phyloP scores from a whole-genome alignment of 1,284 basidiomycete genomes.

The Apiotrichum sp. region DNA sequence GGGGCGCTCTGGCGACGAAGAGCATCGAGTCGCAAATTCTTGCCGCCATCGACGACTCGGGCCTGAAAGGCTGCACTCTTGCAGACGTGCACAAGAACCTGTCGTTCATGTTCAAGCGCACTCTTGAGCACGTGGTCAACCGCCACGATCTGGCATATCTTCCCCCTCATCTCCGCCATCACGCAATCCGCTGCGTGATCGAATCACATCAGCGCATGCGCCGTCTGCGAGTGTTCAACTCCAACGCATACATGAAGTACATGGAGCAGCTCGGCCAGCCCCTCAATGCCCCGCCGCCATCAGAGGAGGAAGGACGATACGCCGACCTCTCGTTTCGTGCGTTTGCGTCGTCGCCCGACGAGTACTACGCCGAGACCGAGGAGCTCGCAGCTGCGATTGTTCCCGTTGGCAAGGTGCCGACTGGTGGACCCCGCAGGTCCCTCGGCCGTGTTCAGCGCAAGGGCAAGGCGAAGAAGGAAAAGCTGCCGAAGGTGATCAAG shows the following conservation, averaged over 20 bases:
- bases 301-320: conserved; percentile 22
- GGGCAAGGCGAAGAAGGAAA: background rate
- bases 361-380: conserved; percentile 5
- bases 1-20: conserved; percentile 11
- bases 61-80: conserved; percentile 21
- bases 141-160: conserved; percentile 23
- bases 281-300: conserved; percentile 12
- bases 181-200: conserved; percentile 25
- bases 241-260: conserved; percentile 21
- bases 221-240: conserved; percentile 28
- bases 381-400: background rate
- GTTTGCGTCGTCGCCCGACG: conserved; percentile 3
- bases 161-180: conserved; percentile 27
- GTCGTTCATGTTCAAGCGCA: conserved; percentile 25
- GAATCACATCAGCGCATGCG: conserved; percentile 33
- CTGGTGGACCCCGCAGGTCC: background rate
- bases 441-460: background rate
- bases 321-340: conserved; percentile 17
- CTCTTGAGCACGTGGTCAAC: conserved; percentile 30
- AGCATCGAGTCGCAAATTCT: conserved; percentile 29
- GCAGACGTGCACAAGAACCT: conserved; percentile 19
- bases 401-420: background rate
- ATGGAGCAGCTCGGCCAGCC: conserved; percentile 20
- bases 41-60: conserved; percentile 17
- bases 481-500: background rate